Evolutionary conservation across 2,329 filamentous ascomycete species (phyloP).

Genomic region (Stemphylium vesicarium): DNA sequence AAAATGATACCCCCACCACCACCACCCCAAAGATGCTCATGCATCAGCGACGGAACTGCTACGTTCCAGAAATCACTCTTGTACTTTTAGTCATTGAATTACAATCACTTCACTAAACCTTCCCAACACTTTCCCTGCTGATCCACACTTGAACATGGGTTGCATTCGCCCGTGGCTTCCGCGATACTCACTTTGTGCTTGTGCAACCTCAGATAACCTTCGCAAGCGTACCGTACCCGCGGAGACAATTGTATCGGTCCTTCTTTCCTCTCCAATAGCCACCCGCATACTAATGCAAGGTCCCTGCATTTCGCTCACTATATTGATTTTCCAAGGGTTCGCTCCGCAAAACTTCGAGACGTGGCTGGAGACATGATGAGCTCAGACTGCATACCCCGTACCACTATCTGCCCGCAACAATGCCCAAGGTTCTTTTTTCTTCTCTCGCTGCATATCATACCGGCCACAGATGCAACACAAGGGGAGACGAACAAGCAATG

Average conservation of each 20-base stretch:
- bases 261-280: neutral
- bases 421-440: no score
- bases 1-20: conserved; percentile 25
- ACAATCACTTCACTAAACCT: neutral
- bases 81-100: conserved; percentile 6
- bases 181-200: no score
- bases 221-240: no score
- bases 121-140: no score
- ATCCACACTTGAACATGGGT: no score
- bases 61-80: conserved; percentile 1
- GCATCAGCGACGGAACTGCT: conserved; percentile 10
- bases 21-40: conserved; percentile 1
- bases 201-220: no score
- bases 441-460: no score
- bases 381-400: neutral
- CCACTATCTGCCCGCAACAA: no score
- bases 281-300: neutral
- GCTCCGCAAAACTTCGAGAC: neutral
- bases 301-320: neutral
- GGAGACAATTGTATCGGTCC: no score
- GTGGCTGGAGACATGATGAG: neutral
- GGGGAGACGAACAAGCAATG: no score
- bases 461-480: no score
- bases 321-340: neutral
- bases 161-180: no score